Evolutionary conservation across 2,329 filamentous ascomycete genomes (phyloP).

Genomic region (Xylariaceae sp.): DNA sequence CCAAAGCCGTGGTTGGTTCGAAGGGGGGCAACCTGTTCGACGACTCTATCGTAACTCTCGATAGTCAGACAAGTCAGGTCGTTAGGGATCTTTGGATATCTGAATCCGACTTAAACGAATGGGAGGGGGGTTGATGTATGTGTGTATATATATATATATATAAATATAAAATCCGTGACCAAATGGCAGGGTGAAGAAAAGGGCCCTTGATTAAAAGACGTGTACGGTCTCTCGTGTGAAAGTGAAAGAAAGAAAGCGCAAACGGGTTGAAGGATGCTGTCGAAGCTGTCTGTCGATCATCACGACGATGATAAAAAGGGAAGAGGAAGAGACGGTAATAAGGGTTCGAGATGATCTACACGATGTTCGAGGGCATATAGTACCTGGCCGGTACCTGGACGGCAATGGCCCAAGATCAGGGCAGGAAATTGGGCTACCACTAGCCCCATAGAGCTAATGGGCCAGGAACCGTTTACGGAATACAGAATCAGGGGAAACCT

Average conservation of each 20-base stretch:
- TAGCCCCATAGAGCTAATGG: not conserved
- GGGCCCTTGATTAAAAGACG: not conserved
- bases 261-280: conserved; percentile 9
- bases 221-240: too few species aligned
- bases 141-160: too few species aligned
- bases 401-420: not conserved
- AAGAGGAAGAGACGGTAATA: conserved; percentile 1
- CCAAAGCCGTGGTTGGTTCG: not conserved
- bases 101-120: conserved; percentile 3
- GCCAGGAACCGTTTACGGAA: not conserved
- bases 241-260: conserved; percentile 3
- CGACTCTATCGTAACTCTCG: not conserved
- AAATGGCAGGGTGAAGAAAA: conserved; percentile 1
- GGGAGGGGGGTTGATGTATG: not conserved
- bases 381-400: not conserved
- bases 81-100: too few species aligned
- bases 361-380: conserved; percentile 7
- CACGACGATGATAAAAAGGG: conserved; percentile 16
- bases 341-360: not conserved
- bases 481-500: not conserved
- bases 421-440: not conserved
- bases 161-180: too few species aligned
- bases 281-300: conserved; percentile 17
- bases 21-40: not conserved
- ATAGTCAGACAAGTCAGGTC: not conserved